Evolutionary conservation across 2,329 filamentous ascomycete genomes (phyloP).

Genomic region (Hymenoscyphus repandus): DNA sequence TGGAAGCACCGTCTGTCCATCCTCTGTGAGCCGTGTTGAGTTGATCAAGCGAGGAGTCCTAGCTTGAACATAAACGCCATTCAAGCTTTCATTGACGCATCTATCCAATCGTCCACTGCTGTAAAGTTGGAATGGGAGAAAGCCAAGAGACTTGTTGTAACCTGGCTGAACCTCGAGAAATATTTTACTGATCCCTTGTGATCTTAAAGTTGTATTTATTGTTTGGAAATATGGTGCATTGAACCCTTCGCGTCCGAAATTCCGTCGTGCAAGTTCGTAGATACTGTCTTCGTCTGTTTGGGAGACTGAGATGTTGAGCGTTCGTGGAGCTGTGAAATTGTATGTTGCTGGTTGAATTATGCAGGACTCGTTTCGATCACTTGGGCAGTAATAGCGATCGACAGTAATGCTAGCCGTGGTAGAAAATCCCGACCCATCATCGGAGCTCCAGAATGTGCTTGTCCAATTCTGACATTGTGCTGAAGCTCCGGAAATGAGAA

Average conservation of each 20-base stretch:
- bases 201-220: neutral
- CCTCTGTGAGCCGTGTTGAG: neutral
- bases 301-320: neutral
- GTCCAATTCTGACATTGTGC: neutral
- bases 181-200: neutral
- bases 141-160: neutral
- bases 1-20: neutral
- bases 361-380: neutral
- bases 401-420: neutral
- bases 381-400: neutral
- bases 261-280: neutral
- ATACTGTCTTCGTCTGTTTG: neutral
- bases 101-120: neutral
- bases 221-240: neutral
- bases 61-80: neutral
- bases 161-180: neutral
- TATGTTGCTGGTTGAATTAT: neutral
- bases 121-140: neutral
- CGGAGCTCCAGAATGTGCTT: neutral
- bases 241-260: neutral
- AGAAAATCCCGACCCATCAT: neutral
- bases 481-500: no score
- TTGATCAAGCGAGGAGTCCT: neutral
- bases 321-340: neutral
- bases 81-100: neutral